Evolutionary conservation across 1,284 basidiomycete genomes (phyloP).

Genomic region (Mycena citricolor): DNA sequence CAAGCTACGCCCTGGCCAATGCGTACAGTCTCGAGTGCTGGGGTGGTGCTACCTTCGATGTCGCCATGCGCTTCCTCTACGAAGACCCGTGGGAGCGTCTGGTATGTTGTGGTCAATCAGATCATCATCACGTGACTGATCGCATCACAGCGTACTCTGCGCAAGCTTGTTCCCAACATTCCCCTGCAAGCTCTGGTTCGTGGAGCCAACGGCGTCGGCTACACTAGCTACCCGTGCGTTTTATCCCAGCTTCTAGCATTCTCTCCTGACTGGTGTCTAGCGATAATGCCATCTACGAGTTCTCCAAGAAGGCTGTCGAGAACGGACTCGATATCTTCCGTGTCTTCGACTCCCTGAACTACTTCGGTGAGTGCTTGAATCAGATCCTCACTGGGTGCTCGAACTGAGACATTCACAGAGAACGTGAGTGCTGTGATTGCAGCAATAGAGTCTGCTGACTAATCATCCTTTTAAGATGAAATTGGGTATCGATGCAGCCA

Average conservation of each 20-base stretch:
- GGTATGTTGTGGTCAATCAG: constrained; percentile 49
- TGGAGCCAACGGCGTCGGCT: constrained; percentile 98
- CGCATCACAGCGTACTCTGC: constrained; percentile 73
- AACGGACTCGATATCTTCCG: constrained; percentile 99
- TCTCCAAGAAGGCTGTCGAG: constrained; percentile 97
- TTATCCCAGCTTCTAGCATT: background rate
- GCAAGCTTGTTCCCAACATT: constrained; percentile 97
- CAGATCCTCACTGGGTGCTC: too few species aligned
- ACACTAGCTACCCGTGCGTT: constrained; percentile 94
- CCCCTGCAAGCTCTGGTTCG: constrained; percentile 98
- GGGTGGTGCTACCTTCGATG: constrained; percentile 99
- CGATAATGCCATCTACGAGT: constrained; percentile 99
- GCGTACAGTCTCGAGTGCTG: constrained; percentile 98
- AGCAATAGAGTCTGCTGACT: background rate
- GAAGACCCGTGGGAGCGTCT: constrained; percentile 99
- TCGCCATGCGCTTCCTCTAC: constrained; percentile 99
- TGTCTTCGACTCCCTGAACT: constrained; percentile 99
- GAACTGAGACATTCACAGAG: constrained; percentile 44
- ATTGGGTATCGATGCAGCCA: constrained; percentile 97
- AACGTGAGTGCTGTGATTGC: constrained; percentile 47
- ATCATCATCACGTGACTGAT: too few species aligned
- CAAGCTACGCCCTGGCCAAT: constrained; percentile 91
- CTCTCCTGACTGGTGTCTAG: constrained; percentile 40
- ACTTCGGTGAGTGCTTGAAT: constrained; percentile 72
- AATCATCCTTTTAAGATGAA: constrained; percentile 77